A percentile compares a stretch with the other conserved stretches of the same genome.
These are phyloP conservation scores for Volvariella volvacea DNA, from an alignment of 1,284 basidiomycete species.

Conservation along the genomic window DNA sequence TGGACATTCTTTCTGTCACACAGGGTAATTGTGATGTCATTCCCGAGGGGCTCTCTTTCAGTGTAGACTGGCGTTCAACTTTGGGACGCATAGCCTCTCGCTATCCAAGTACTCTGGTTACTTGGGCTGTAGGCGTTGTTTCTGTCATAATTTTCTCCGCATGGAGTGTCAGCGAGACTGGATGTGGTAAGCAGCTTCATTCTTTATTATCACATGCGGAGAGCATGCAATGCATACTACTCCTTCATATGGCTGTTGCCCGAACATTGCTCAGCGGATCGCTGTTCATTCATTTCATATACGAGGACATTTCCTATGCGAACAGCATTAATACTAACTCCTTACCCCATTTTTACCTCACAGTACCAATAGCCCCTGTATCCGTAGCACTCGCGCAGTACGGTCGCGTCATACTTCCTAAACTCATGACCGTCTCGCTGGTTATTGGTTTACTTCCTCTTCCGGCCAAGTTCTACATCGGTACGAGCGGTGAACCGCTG, in stretches of 20 bases:
- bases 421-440: constrained; percentile 36
- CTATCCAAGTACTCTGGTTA: constrained; percentile 63
- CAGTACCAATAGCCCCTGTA: constrained; percentile 41
- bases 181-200: constrained; percentile 18
- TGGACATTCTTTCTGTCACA: constrained; percentile 55
- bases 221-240: neutral
- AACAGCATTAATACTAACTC: constrained; percentile 6
- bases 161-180: constrained; percentile 34
- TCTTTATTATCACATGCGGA: constrained; percentile 1
- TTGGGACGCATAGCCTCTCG: constrained; percentile 63
- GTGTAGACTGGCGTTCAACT: constrained; percentile 63
- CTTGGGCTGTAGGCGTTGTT: constrained; percentile 67
- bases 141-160: constrained; percentile 47
- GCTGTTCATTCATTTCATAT: neutral
- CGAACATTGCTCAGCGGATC: neutral
- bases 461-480: constrained; percentile 46
- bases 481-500: constrained; percentile 43
- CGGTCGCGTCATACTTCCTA: constrained; percentile 29
- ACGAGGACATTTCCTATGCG: constrained; percentile 7
- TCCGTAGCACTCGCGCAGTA: constrained; percentile 40
- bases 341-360: neutral
- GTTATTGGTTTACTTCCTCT: constrained; percentile 51
- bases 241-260: neutral
- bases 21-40: constrained; percentile 35
- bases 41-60: constrained; percentile 39